Conservation (phyloP, 345 rosid species). For the Schrenkiella parvula region DNA sequence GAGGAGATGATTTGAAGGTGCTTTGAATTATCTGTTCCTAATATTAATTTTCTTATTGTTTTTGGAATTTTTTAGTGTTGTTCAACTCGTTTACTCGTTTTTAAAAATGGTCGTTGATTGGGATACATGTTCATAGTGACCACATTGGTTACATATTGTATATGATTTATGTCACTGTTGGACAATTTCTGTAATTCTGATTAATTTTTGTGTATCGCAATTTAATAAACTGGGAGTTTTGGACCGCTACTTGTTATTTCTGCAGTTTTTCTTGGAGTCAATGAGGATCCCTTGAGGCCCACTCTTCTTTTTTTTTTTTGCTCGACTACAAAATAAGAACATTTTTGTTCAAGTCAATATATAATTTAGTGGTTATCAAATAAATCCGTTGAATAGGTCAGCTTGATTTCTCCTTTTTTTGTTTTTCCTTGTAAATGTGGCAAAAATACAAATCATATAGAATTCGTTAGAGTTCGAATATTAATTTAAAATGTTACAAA, state of each 20-base stretch:
- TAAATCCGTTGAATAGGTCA: no score
- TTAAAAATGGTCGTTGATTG: neutral
- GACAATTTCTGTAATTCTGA: neutral
- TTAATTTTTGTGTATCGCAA: neutral
- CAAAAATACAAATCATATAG: no score
- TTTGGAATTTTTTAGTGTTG: neutral
- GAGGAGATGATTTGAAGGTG: no score
- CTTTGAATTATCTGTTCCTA: neutral
- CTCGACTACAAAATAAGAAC: no score
- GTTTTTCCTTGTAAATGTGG: no score
- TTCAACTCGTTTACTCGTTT: neutral
- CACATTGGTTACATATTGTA: neutral
- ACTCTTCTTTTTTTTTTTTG: no score
- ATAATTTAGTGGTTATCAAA: no score
- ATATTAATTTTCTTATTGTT: neutral
- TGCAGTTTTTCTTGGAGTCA: neutral
- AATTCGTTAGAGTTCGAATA: no score
- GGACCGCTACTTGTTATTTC: neutral
- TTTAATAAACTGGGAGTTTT: neutral
- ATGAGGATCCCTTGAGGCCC: neutral
- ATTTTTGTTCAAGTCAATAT: no score
- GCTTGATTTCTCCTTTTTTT: no score
- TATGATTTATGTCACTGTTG: neutral
- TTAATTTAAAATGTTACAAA: no score
- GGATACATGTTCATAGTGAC: slow-evolving; percentile 2